Evolutionary conservation across 2,329 filamentous ascomycete species (phyloP), one percentile per base, ranked within the genome.

Genomic region (Penicillium sp.): DNA sequence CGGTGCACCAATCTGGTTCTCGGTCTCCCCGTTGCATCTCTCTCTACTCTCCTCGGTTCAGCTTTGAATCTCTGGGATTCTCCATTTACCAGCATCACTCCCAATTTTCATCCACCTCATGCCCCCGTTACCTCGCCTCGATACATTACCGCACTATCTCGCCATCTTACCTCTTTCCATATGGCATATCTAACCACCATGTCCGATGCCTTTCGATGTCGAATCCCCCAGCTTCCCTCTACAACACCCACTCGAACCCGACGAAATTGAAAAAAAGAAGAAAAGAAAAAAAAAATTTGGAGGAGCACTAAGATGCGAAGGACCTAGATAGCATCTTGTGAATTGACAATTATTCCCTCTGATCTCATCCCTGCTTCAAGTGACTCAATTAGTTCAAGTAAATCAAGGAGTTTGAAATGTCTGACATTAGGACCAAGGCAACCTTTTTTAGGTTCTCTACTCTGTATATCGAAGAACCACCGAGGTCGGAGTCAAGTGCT

Each of bases 311-410:
- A 54, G 70, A 64, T 68, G 61, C 43, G 59, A 48, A 46, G 52
- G 46, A 25, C 59, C 61, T 54, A 52, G 55, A 48, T 67, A 70
- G 68, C 65, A 67, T 68, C 66, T 71, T 67, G 67, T 63, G 66
- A 71, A 73, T 68, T 73, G 70, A 66, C 65, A 73, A 71, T 48
- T 26, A 63, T 35, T 68, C 66, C 71, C 71, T 73, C 68, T 59
- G 58, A 61, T 59, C 13, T 26, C 4, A 40, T 59, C 4, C 13
- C 19, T 57, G 26, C 13, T 26, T 11, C 7, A 10, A 19, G 14
- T 8, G 14, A 13, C 13, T 37, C 35, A 10, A 38, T 22, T 55
- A 55, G 13, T 33, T 6, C 2, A 8, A 28, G 25, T 16, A 43
- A 5, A 51, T 6, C 28, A 19, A n/a, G 25, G n/a, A 13, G n/a